Evolutionary conservation across 768 basidiomycete species (phyloP).

Genomic region (Termitomyces sp.): DNA sequence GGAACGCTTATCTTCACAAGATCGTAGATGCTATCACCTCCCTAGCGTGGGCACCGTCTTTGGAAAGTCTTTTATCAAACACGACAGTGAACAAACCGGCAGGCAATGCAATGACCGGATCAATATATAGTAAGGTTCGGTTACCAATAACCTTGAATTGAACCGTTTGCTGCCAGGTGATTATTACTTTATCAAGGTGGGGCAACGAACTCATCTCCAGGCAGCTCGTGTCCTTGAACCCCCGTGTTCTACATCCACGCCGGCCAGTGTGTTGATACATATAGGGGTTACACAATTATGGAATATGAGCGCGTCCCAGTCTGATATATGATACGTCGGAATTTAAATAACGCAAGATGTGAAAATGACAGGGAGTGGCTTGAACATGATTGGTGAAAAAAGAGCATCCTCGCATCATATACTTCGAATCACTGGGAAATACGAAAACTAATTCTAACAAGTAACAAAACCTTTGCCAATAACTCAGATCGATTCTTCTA

Average conservation of each 20-base stretch:
- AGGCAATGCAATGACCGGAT: slow-evolving; percentile 12
- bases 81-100: slow-evolving; percentile 15
- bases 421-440: slow-evolving; percentile 5
- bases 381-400: not conserved
- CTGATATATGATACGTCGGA: no score
- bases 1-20: not conserved
- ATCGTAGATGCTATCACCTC: slow-evolving; percentile 11
- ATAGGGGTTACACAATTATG: no score
- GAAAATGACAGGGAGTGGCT: no score
- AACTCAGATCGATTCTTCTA: not conserved
- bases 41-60: slow-evolving; percentile 14
- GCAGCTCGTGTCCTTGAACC: slow-evolving; percentile 24
- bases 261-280: not conserved
- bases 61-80: slow-evolving; percentile 16
- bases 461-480: not conserved
- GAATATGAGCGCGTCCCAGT: no score
- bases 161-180: slow-evolving; percentile 35
- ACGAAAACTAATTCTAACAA: slow-evolving; percentile 7
- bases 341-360: no score
- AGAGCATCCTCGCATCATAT: not conserved
- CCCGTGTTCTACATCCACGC: not conserved
- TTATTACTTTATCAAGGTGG: slow-evolving; percentile 55
- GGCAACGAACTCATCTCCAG: slow-evolving; percentile 44
- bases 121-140: slow-evolving; percentile 27
- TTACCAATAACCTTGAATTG: not conserved